Conservation (phyloP, 2,329 filamentous ascomycete species). For the Xylaria sp. region DNA sequence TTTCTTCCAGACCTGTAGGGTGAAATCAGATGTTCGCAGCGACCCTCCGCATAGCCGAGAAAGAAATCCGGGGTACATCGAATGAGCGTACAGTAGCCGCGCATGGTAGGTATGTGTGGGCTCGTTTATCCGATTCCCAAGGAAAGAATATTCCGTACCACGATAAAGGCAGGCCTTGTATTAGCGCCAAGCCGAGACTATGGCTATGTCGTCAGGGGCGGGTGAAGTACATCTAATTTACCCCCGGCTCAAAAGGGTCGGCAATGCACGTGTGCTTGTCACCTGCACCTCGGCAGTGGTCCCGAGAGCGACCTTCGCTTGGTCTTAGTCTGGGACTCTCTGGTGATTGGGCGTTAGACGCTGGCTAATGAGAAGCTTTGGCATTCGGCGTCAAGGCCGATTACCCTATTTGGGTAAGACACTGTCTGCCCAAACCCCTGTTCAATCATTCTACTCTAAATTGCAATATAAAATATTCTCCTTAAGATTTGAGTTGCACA, state of each 20-base stretch:
- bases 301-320: slow-evolving; percentile 24
- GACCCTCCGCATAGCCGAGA: slow-evolving; percentile 29
- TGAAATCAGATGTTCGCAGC: slow-evolving; percentile 27
- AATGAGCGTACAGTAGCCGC: slow-evolving; percentile 31
- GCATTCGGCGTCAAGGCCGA: too few relatives aligned
- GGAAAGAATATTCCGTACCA: slow-evolving; percentile 12
- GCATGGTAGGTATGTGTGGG: background rate
- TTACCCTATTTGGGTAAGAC: too few relatives aligned
- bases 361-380: background rate
- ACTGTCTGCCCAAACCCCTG: too few relatives aligned
- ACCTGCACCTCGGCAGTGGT: slow-evolving; percentile 36
- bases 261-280: slow-evolving; percentile 33
- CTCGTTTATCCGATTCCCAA: slow-evolving; percentile 3
- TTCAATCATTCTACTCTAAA: too few relatives aligned
- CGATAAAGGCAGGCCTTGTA: background rate
- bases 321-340: background rate
- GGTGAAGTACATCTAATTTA: slow-evolving; percentile 30
- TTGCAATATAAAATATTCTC: too few relatives aligned
- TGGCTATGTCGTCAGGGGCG: slow-evolving; percentile 19
- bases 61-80: slow-evolving; percentile 25
- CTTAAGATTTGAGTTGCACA: too few relatives aligned
- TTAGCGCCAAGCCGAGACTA: slow-evolving; percentile 6
- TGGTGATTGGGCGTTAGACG: slow-evolving; percentile 24
- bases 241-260: slow-evolving; percentile 35
- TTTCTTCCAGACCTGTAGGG: slow-evolving; percentile 37